Base-by-base conservation (phyloP, 164 flowering plant species). In the Platanus orientalis region DNA sequence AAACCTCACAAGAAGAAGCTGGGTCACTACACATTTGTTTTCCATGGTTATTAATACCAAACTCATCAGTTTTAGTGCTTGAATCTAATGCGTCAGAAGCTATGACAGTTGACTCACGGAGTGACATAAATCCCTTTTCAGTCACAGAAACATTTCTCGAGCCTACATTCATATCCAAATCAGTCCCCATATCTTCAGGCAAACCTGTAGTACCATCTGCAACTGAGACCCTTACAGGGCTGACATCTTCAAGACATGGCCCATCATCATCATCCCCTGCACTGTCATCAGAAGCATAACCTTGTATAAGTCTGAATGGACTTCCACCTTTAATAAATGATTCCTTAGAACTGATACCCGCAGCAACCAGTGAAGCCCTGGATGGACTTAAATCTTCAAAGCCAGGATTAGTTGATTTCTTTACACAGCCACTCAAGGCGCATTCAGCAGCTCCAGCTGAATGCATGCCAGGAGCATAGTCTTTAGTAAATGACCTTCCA, bases 261-360 rank as follows among this genome's bases (percentile, higher is more conserved):
- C 71, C 79, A 26, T 68, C 70, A 57, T 71, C 49, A 45, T 45
- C 79, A 71, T 73, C 76, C 30, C 79, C 90, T 29, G 69, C 64
- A 71, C 73, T 71, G 59, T 81, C 86, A 73, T 86, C 90, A 60
- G 93, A 86, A 42, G 88, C 80, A 81, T 88, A 88, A 58, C 67
- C 79, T 70, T 81, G 81, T 25, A 85, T 20, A 53, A 83, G 87
- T 74, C 71, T 82, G 58, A 89, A 74, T 14, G 92, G 81, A 66
- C 81, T 82, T 54, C 76, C 72, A 57, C 51, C 69, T 72, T 62
- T 60, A 20, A 61, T 39, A 44, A 28, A 48, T 66, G 71, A 51
- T 34, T 74, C 68, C 61, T 65, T 67, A 69, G 40, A 14, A 57
- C 39, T 13, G 16, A 26, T 34, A 23, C 64, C 72, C 58, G 54